Evolutionary conservation across 805 yeast genomes (phyloP).

Genomic region (Clavispora santaluciae): DNA sequence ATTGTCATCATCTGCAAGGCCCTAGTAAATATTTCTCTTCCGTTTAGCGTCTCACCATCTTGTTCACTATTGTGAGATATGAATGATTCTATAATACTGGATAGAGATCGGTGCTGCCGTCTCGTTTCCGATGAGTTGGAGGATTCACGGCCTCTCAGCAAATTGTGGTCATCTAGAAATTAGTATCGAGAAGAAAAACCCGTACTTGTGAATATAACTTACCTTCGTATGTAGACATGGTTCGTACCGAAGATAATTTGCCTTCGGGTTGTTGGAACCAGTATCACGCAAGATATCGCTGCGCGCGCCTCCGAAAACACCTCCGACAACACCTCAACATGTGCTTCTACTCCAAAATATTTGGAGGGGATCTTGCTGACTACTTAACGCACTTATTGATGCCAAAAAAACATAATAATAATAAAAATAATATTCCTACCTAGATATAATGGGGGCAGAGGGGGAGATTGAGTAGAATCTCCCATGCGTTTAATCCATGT

Average conservation of each 20-base stretch:
- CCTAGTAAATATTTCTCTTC: slow-evolving; percentile 23
- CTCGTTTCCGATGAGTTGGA: slow-evolving; percentile 11
- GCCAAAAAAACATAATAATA: not conserved
- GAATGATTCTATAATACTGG: slow-evolving; percentile 32
- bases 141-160: slow-evolving; percentile 10
- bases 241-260: not conserved
- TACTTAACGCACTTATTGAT: no score
- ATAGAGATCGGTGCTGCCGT: slow-evolving; percentile 28
- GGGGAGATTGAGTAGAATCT: not conserved
- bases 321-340: no score
- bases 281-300: no score
- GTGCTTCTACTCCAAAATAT: no score
- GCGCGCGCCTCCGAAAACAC: no score
- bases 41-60: slow-evolving; percentile 9
- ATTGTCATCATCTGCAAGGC: slow-evolving; percentile 28
- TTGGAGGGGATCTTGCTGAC: no score
- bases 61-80: slow-evolving; percentile 15
- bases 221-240: slow-evolving; percentile 45
- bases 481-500: slow-evolving; percentile 1
- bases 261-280: no score
- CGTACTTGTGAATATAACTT: slow-evolving; percentile 16
- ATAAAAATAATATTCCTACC: no score
- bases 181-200: slow-evolving; percentile 8
- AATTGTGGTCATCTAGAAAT: slow-evolving; percentile 36
- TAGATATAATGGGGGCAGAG: no score